phyloP scores from a whole-genome alignment of 202 grass and related monocot species.

The Cymbopogon flexuosus region DNA sequence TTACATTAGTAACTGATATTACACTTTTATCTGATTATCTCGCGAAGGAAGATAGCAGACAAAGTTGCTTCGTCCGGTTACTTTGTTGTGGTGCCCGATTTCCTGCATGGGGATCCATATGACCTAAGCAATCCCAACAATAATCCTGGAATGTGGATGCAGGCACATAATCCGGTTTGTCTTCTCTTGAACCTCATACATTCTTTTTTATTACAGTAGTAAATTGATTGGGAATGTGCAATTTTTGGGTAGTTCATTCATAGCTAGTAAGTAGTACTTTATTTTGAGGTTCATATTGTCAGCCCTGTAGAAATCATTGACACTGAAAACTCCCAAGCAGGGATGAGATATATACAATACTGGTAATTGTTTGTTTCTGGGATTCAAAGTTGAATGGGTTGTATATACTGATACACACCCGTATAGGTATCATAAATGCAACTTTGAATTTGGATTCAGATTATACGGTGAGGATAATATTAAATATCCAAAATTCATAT shows the following conservation, averaged over 20 bases:
- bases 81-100: conserved; percentile 62
- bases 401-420: not conserved
- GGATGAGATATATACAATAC: no score
- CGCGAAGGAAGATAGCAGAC: conserved; percentile 56
- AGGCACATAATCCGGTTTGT: conserved; percentile 44
- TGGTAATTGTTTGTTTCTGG: not conserved
- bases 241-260: not conserved
- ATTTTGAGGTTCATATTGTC: not conserved
- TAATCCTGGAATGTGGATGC: conserved; percentile 46
- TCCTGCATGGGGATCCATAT: conserved; percentile 52
- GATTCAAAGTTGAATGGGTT: not conserved
- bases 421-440: no score
- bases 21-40: conserved; percentile 20
- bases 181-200: not conserved
- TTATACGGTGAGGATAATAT: not conserved
- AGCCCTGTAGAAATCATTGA: not conserved
- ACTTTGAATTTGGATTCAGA: not conserved
- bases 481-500: not conserved
- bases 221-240: not conserved
- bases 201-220: not conserved
- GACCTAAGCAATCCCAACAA: conserved; percentile 11
- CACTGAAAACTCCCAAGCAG: not conserved
- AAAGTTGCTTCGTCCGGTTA: conserved; percentile 49
- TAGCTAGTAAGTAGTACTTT: not conserved
- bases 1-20: not conserved